Evolutionary conservation across 306 rosid genomes (phyloP).

Genomic region (Lotus japonicus): DNA sequence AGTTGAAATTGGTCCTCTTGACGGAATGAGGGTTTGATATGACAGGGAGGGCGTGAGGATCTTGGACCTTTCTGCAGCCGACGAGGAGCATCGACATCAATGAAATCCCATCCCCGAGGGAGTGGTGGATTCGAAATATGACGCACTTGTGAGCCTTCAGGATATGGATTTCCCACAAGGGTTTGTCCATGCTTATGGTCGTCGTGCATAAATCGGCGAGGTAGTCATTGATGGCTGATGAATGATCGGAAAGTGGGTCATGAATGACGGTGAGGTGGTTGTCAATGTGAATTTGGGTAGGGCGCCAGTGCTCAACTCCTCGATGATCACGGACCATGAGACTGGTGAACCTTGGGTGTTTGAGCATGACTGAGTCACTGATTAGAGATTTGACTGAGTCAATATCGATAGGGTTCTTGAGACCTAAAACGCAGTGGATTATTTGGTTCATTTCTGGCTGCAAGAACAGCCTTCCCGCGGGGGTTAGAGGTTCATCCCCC

Average conservation of each 20-base stretch:
- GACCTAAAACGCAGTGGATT: constrained; percentile 61
- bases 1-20: background rate
- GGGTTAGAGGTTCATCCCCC: constrained; percentile 47
- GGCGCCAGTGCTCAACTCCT: constrained; percentile 75
- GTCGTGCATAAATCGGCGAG: constrained; percentile 40
- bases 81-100: constrained; percentile 69
- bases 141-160: constrained; percentile 50
- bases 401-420: constrained; percentile 38
- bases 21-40: background rate
- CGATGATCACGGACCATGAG: constrained; percentile 49
- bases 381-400: constrained; percentile 32
- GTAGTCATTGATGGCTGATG: constrained; percentile 41
- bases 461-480: constrained; percentile 70
- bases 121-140: constrained; percentile 63
- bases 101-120: constrained; percentile 84
- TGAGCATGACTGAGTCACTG: constrained; percentile 34
- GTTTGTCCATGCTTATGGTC: constrained; percentile 48
- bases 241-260: constrained; percentile 23
- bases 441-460: constrained; percentile 52
- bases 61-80: constrained; percentile 39
- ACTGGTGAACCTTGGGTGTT: constrained; percentile 67
- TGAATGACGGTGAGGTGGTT: constrained; percentile 37
- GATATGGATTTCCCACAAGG: constrained; percentile 83
- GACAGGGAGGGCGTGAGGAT: constrained; percentile 34
- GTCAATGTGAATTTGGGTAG: constrained; percentile 42